Percentiles rank a stretch among this genome's conserved stretches.
Evolutionary conservation across 352 stramenopile species (phyloP).

Genomic region (Poterioochromonas sp.): DNA sequence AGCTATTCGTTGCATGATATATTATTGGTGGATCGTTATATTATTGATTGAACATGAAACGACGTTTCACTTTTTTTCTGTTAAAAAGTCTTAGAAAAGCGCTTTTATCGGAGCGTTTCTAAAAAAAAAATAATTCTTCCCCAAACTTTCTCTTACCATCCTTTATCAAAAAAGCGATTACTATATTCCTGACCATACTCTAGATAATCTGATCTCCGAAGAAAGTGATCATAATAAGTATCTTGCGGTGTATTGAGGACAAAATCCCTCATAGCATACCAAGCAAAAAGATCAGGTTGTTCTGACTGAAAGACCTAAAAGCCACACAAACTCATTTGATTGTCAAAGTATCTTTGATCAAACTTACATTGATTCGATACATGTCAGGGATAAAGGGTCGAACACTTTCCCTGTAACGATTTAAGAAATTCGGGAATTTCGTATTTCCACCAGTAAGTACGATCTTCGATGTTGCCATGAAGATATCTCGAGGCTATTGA

Average conservation of each 20-base stretch:
- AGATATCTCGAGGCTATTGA: slow-evolving; percentile 21
- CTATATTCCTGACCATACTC: slow-evolving; percentile 18
- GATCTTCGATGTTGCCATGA: slow-evolving; percentile 36
- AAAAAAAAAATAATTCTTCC: too few species aligned
- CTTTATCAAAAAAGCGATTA: background rate
- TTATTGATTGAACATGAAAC: too few species aligned
- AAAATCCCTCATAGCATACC: background rate
- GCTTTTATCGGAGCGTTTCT: too few species aligned
- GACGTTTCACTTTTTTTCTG: too few species aligned
- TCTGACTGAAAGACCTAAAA: background rate
- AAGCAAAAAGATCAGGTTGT: background rate
- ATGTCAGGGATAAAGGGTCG: slow-evolving; percentile 30
- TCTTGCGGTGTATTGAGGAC: background rate
- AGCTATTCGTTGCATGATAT: slow-evolving; percentile 24
- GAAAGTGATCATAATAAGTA: background rate
- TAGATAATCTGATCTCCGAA: background rate
- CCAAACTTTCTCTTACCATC: too few species aligned
- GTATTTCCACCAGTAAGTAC: slow-evolving; percentile 45
- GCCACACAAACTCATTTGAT: background rate
- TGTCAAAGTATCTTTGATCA: background rate
- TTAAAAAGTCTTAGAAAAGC: too few species aligned
- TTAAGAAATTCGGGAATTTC: slow-evolving; percentile 37
- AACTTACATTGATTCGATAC: slow-evolving; percentile 35
- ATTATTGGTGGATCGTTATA: too few species aligned
- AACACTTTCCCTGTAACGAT: slow-evolving; percentile 38